Conservation (phyloP, 352 stramenopile species). For the Phytopythium aichiense region DNA sequence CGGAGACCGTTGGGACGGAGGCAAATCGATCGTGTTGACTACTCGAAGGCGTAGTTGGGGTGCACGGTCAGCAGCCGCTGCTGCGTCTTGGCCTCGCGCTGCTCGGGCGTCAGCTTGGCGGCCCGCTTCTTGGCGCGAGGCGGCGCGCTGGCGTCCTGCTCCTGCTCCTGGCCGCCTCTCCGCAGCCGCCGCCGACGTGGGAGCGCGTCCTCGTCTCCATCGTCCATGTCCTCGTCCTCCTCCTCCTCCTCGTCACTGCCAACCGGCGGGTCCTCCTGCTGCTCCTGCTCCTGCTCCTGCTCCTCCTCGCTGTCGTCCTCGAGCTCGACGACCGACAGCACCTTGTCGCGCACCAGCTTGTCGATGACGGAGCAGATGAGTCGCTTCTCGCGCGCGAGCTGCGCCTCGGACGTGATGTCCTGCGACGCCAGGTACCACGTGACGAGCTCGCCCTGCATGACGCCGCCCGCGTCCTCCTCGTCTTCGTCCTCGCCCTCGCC, state of each 20-base stretch:
- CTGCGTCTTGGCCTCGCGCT: slow-evolving; percentile 58
- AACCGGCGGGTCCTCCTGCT: too few species aligned
- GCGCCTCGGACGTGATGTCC: slow-evolving; percentile 81
- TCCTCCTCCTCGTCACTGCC: slow-evolving; percentile 7
- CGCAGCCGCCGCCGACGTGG: slow-evolving; percentile 9
- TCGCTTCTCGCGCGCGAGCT: slow-evolving; percentile 73
- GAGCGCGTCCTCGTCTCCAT: slow-evolving; percentile 17
- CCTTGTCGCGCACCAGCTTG: slow-evolving; percentile 73
- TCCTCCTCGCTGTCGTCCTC: slow-evolving; percentile 46
- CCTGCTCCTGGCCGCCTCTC: slow-evolving; percentile 5
- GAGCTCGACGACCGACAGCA: slow-evolving; percentile 65
- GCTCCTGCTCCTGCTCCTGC: slow-evolving; percentile 6
- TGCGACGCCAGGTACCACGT: slow-evolving; percentile 84
- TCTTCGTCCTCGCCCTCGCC: slow-evolving; percentile 37
- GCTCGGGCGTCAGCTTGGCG: slow-evolving; percentile 31
- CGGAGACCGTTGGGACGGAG: too few species aligned
- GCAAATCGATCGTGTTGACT: neutral
- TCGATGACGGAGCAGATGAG: slow-evolving; percentile 84
- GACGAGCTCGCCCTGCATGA: slow-evolving; percentile 76
- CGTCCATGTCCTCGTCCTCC: slow-evolving; percentile 11
- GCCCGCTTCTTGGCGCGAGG: slow-evolving; percentile 17
- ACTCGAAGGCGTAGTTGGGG: slow-evolving; percentile 77
- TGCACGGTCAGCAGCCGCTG: slow-evolving; percentile 76
- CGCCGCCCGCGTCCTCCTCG: slow-evolving; percentile 51
- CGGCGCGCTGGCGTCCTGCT: neutral